Conservation (phyloP, 345 rosid species). For the Salix arbutifolia region DNA sequence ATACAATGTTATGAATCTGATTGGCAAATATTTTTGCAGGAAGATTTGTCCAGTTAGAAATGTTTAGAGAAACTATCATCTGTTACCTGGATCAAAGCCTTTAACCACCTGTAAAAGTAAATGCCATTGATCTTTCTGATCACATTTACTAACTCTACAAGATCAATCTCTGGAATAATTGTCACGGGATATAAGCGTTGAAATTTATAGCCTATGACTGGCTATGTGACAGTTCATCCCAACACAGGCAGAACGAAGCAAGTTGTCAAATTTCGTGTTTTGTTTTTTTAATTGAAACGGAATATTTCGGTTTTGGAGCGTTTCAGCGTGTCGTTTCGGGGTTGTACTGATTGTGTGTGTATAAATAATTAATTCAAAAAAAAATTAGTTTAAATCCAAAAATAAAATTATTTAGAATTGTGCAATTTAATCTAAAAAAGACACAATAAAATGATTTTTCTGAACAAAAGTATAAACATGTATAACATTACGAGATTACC, state of each 20-base stretch:
- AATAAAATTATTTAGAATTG: too few species aligned
- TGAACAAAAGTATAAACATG: too few species aligned
- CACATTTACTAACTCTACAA: background rate
- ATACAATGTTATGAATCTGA: background rate
- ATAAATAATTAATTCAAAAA: too few species aligned
- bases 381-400: too few species aligned
- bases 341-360: too few species aligned
- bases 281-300: too few species aligned
- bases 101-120: conserved; percentile 24
- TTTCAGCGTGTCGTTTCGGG: too few species aligned
- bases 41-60: background rate
- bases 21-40: background rate
- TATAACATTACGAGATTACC: too few species aligned
- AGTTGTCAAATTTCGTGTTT: too few species aligned
- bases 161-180: background rate
- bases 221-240: background rate
- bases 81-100: conserved; percentile 38
- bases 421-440: too few species aligned
- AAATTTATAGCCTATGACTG: background rate
- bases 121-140: background rate
- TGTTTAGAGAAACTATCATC: conserved; percentile 49
- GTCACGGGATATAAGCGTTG: background rate
- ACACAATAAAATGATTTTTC: too few species aligned
- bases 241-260: background rate
- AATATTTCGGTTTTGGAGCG: too few species aligned